Evolutionary conservation across 2,329 filamentous ascomycete species (phyloP), one percentile per base, ranked within the genome.

Genomic region (Niveomyces coronatus): DNA sequence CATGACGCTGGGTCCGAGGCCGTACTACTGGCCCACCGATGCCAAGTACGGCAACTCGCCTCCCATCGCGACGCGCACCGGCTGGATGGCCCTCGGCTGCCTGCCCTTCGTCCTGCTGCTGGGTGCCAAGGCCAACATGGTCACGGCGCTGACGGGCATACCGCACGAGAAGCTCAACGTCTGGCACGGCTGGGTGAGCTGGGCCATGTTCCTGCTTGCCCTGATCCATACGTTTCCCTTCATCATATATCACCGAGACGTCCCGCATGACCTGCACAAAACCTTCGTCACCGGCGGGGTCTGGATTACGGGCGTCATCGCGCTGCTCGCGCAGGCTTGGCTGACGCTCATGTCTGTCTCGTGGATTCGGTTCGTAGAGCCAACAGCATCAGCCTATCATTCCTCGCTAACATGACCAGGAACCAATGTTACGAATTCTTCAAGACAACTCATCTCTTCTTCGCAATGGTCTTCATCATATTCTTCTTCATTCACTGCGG

Each of bases 401-500:
- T 2, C 1, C 9, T 19, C 17, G 34, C 27, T 28, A 14, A 27
- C 11, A 15, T 28, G 10, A 15, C 2, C 31, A 73, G 72, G 4
- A 67, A 69, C 37, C 60, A 65, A 1, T 68, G 58, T 45, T 78
- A 79, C 49, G 74, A 79, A 45, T 71, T 74, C 48, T 79, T 79
- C 66, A 78, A 78, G 46, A 61, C 61, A 4, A 66, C 68, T 0
- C 74, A 79, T 47, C 64, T 70, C 42, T 40, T 71, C 15, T 63
- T 65, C 4, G 72, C 67, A 0, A 44, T 71, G 4, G 46, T 74
- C 2, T 79, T 78, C 46, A 55, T 76, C 14, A 35, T 77, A 8
- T 73, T 75, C 48, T 70, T 79, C 53, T 78, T 79, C 54, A 60
- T 75, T 36, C 74, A 79, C 53, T 77, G 74, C 49, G 65, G 71